phyloP scores from a whole-genome alignment of 768 basidiomycete genomes.

The Collybiopsis luxurians region DNA sequence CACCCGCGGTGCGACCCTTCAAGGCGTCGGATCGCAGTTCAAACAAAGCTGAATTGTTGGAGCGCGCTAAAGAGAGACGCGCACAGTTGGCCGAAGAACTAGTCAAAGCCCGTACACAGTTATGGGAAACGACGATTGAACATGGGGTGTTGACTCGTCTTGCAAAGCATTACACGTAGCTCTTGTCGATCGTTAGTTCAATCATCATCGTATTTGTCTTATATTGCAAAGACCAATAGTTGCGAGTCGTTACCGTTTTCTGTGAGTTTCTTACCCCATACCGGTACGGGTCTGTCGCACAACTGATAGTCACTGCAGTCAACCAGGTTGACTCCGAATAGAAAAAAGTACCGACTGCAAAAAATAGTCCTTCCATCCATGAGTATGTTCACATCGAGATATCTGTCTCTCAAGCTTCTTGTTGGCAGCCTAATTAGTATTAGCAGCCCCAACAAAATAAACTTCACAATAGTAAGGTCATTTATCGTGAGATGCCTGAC shows the following conservation, averaged over 20 bases:
- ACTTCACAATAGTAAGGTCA: no score
- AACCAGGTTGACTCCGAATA: no score
- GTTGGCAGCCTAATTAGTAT: no score
- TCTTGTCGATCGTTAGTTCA: not conserved
- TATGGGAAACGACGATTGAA: conserved; percentile 68
- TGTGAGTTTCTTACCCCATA: not conserved
- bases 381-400: no score
- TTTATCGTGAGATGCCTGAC: no score
- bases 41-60: conserved; percentile 44
- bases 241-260: not conserved
- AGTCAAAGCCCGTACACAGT: conserved; percentile 56
- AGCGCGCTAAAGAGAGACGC: conserved; percentile 52
- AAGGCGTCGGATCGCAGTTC: conserved; percentile 11
- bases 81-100: conserved; percentile 52
- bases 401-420: no score
- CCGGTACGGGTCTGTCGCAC: not conserved
- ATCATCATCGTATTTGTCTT: not conserved
- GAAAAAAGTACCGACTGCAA: no score
- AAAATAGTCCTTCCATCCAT: no score
- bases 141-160: conserved; percentile 44
- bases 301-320: no score
- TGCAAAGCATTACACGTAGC: conserved; percentile 24
- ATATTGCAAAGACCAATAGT: no score
- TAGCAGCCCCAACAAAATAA: no score
- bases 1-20: conserved; percentile 15